These are phyloP conservation scores for Laburnicola sp. DNA, from an alignment of 2,329 filamentous ascomycete genomes.

Conservation along the genomic window DNA sequence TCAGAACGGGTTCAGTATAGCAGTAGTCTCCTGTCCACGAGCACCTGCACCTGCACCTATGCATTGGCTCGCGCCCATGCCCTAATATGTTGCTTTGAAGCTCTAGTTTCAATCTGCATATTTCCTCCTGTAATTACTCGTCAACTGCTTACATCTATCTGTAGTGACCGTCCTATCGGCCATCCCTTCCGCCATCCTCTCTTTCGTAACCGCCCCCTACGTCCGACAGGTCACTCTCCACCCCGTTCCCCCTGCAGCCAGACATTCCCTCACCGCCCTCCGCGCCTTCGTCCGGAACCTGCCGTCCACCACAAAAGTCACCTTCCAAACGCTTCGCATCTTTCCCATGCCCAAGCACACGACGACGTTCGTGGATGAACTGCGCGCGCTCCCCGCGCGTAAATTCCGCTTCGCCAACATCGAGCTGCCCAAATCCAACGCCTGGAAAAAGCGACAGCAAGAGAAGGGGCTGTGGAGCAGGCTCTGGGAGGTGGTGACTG, in stretches of 20 bases:
- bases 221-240: constrained; percentile 38
- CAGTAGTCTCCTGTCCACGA: too few species aligned
- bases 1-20: neutral
- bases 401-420: constrained; percentile 39
- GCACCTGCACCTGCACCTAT: too few species aligned
- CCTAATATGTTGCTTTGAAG: too few species aligned
- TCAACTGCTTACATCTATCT: constrained; percentile 8
- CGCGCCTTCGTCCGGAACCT: constrained; percentile 28
- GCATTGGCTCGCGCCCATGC: too few species aligned
- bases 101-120: neutral
- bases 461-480: constrained; percentile 23
- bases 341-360: constrained; percentile 39
- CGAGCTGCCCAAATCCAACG: constrained; percentile 30
- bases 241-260: constrained; percentile 33
- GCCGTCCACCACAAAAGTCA: constrained; percentile 30
- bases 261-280: constrained; percentile 29
- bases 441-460: constrained; percentile 23
- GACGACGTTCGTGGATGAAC: constrained; percentile 32
- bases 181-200: constrained; percentile 38
- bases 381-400: constrained; percentile 35
- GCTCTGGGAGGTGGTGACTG: constrained; percentile 29
- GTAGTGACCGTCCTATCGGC: constrained; percentile 35
- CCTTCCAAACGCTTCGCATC: constrained; percentile 42
- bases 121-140: neutral
- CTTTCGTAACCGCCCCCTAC: constrained; percentile 44